Percentiles rank a stretch among this genome's conserved stretches.
These are phyloP conservation scores for Breynia disticha DNA, from an alignment of 441 rosid species.

Conservation along the genomic window DNA sequence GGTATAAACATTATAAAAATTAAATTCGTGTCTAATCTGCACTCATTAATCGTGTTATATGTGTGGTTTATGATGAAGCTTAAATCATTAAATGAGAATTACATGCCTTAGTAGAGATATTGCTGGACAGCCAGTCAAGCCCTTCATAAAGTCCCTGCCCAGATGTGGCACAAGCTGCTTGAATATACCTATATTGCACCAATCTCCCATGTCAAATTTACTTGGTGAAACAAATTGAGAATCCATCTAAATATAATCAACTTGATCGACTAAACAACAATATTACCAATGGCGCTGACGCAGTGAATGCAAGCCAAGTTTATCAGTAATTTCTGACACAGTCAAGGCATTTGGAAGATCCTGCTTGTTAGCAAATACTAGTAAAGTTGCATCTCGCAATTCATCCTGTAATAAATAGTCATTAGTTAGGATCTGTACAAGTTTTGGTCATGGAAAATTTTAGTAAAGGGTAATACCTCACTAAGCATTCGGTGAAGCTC, in stretches of 20 bases:
- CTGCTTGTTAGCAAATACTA: conserved; percentile 60
- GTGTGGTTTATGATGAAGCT: no score
- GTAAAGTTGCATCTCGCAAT: conserved; percentile 35
- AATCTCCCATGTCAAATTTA: neutral
- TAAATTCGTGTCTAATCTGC: no score
- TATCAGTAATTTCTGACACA: conserved; percentile 49
- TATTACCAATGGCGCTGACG: conserved; percentile 49
- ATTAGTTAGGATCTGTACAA: neutral
- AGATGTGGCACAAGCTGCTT: conserved; percentile 46
- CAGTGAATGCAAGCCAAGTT: conserved; percentile 55
- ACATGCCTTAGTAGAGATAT: conserved; percentile 39
- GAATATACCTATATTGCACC: conserved; percentile 37
- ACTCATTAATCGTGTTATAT: no score
- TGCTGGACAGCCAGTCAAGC: conserved; percentile 58
- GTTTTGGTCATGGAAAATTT: neutral
- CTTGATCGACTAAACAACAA: neutral
- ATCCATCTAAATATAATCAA: no score
- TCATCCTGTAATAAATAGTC: conserved; percentile 27
- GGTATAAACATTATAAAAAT: no score
- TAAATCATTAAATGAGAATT: no score
- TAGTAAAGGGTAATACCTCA: conserved; percentile 30
- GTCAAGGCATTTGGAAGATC: conserved; percentile 55
- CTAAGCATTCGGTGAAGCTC: conserved; percentile 60
- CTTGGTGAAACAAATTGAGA: neutral
- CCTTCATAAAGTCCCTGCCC: conserved; percentile 63